Base-by-base conservation (phyloP, 108 stramenopile species). In the Cyclotella baltica region DNA sequence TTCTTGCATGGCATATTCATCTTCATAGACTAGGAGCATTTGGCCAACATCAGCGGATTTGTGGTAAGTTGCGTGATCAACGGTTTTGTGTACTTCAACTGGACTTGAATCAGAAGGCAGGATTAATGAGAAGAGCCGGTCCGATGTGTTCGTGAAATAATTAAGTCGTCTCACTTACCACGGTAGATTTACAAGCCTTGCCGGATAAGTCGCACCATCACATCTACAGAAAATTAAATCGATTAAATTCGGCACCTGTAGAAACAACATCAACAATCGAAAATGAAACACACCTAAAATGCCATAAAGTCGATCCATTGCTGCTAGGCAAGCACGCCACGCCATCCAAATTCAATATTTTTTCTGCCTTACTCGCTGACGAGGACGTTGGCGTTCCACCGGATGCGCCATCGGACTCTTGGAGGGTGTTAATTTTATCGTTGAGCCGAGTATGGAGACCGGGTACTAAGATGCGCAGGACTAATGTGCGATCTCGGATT, bases 1-100 rank as follows among this genome's bases (percentile, higher is more conserved):
- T 77, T 96, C 97, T 58, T 95, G 95, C 86, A 92, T 77, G 56
- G 90, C 90, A 77, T 83, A 89, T 70, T 84, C 81, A 51, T 93
- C 93, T 85, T 96, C 94, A 56, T 96, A 97, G 19, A 98, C 95
- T 64, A 96, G 90, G 53, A 96, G 67, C 90, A 96, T 94, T 87
- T 98, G 97, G 0, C 96, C 97, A 31, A 98, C 72, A 77, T 98
- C 97, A 3, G 82, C 80, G 34, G 88, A 84, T 79, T 98, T 98
- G 88, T 91, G 96, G 63, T 92, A 96, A 72, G 89, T 91, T 67
- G 88, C 92, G 76, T 94, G 92, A 81, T 98, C 96, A 51, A 93
- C 85, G 22, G 94, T 96, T 71, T 98, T 98, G 76, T 95, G 96
- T 40, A 95, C 70, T 85, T 98, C 97, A 43, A 98, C 79, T 18